Conservation (phyloP, 73 alveolate genomes). For the Durusdinium trenchii region DNA sequence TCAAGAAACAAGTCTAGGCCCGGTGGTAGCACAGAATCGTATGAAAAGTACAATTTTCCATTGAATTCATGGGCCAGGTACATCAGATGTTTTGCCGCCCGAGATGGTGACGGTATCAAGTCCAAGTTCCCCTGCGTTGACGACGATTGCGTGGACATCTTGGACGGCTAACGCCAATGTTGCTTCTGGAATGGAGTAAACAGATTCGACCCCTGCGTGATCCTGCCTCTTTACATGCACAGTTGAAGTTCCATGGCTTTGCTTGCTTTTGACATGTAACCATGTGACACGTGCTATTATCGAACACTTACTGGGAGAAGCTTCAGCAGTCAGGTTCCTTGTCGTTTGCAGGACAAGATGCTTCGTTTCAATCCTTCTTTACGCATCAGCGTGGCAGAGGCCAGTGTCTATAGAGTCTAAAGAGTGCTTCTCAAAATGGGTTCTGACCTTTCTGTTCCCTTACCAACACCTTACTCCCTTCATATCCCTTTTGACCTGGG, state of each 20-base stretch:
- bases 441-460: no score
- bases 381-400: conserved; percentile 75
- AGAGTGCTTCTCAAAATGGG: no score
- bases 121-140: conserved; percentile 67
- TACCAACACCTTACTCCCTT: no score
- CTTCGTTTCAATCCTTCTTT: conserved; percentile 55
- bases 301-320: not conserved
- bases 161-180: conserved; percentile 3
- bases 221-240: not conserved
- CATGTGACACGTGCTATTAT: not conserved
- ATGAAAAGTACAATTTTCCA: no score
- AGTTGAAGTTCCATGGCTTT: not conserved
- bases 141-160: conserved; percentile 61
- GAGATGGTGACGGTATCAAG: conserved; percentile 55
- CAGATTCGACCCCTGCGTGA: not conserved
- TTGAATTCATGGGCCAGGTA: conserved; percentile 7
- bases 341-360: conserved; percentile 56
- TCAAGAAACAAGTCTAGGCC: no score
- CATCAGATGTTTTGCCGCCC: conserved; percentile 60
- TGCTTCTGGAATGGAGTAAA: not conserved
- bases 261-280: no score
- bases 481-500: no score
- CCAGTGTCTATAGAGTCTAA: no score
- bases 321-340: not conserved
- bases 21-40: no score